These are phyloP conservation scores for Thermomucor indicae-seudaticae DNA, from an alignment of 371 early-diverging fungal genomes.

Conservation along the genomic window DNA sequence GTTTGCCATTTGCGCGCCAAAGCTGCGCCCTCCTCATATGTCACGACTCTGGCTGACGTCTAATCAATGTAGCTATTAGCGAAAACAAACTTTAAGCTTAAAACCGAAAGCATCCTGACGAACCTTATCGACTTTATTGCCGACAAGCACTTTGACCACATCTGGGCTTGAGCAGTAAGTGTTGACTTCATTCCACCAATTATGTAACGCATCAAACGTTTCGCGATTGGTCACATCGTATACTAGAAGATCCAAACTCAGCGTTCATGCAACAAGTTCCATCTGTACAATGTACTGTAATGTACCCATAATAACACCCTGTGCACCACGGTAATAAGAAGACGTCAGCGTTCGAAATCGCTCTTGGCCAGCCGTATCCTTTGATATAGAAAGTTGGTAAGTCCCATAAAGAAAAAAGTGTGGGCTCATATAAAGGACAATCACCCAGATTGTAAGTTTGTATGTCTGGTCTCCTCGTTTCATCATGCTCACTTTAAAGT, in stretches of 20 bases:
- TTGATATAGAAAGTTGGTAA: too few relatives aligned
- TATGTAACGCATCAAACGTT: slow-evolving; percentile 86
- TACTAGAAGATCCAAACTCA: too few relatives aligned
- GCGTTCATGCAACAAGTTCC: background rate
- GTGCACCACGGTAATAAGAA: slow-evolving; percentile 98
- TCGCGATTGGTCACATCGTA: slow-evolving; percentile 95
- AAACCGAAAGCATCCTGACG: background rate
- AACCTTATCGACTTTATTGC: slow-evolving; percentile 96
- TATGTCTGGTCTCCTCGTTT: slow-evolving; percentile 84
- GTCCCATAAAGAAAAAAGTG: background rate
- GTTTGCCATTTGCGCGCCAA: slow-evolving; percentile 83
- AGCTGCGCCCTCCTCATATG: slow-evolving; percentile 85
- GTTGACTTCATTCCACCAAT: slow-evolving; percentile 93
- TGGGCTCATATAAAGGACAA: background rate
- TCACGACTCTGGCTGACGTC: slow-evolving; percentile 77
- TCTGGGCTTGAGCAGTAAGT: slow-evolving; percentile 82
- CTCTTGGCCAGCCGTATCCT: slow-evolving; percentile 99
- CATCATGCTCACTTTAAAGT: slow-evolving; percentile 98
- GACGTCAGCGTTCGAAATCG: slow-evolving; percentile 98
- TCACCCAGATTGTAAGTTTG: slow-evolving; percentile 97
- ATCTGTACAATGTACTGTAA: background rate
- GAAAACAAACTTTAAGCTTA: background rate
- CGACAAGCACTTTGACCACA: slow-evolving; percentile 95
- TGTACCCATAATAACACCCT: slow-evolving; percentile 93
- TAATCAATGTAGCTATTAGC: slow-evolving; percentile 10